phyloP scores from a whole-genome alignment of 106 monocot genomes.

The Platanthera zijinensis region DNA sequence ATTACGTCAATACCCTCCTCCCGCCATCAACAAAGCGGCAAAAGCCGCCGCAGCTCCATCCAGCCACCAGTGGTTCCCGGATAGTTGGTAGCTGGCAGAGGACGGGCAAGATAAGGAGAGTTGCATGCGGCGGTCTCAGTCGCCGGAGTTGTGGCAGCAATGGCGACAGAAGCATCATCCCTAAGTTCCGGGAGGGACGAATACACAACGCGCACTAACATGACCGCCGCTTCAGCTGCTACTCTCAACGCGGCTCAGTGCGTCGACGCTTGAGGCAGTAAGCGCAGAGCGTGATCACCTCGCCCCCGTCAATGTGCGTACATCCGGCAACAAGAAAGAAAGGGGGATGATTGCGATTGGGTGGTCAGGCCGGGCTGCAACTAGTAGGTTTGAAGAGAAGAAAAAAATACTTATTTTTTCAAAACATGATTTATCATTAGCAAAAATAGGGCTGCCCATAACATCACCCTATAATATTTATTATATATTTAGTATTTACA shows the following conservation, averaged over 20 bases:
- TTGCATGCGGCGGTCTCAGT: slow-evolving; percentile 85
- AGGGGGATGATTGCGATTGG: no score
- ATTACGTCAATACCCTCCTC: no score
- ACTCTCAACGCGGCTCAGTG: slow-evolving; percentile 80
- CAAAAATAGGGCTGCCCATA: no score
- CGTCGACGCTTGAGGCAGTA: slow-evolving; percentile 64
- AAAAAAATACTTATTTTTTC: no score
- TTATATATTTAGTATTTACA: no score
- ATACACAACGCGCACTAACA: slow-evolving; percentile 44
- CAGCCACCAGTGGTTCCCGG: slow-evolving; percentile 10
- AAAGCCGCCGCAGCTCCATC: background rate
- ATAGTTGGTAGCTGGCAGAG: slow-evolving; percentile 84
- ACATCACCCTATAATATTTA: no score
- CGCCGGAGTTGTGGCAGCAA: slow-evolving; percentile 71
- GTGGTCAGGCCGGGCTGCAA: no score
- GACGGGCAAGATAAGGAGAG: slow-evolving; percentile 72
- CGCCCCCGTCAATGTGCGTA: slow-evolving; percentile 51
- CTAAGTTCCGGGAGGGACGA: slow-evolving; percentile 39
- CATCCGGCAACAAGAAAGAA: slow-evolving; percentile 40
- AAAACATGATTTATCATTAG: no score
- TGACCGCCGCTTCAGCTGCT: slow-evolving; percentile 74
- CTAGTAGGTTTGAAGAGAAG: no score
- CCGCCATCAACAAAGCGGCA: background rate
- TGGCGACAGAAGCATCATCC: slow-evolving; percentile 35
- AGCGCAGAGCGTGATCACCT: slow-evolving; percentile 72